Evolutionary conservation across 2,329 filamentous ascomycete species (phyloP).

Genomic region (Domatiomyces globalis): DNA sequence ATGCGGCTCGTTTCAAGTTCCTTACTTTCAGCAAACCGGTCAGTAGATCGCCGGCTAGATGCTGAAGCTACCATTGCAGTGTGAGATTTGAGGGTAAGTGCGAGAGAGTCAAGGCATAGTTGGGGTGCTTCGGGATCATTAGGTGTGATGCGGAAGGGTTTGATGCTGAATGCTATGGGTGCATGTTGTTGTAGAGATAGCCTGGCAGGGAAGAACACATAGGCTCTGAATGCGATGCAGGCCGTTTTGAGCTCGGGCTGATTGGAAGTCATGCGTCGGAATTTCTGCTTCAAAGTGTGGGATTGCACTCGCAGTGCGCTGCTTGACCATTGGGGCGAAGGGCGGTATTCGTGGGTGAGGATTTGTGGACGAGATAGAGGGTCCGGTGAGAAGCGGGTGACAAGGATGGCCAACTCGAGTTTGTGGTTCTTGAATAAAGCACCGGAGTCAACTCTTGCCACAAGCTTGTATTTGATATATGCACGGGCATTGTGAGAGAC

Average conservation of each 20-base stretch:
- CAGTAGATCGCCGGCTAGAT: neutral
- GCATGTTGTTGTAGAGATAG: neutral
- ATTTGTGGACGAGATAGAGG: neutral
- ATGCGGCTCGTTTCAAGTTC: neutral
- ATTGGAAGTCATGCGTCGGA: slow-evolving; percentile 1
- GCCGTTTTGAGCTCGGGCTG: no score
- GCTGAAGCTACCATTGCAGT: neutral
- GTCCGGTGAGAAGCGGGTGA: neutral
- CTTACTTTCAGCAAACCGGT: neutral
- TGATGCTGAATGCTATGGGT: neutral
- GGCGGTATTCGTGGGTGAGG: neutral
- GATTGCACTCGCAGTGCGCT: neutral
- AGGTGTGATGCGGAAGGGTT: neutral
- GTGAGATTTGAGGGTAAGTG: neutral
- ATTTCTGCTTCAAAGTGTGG: slow-evolving; percentile 2
- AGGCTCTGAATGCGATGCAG: no score
- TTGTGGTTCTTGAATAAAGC: slow-evolving; percentile 1
- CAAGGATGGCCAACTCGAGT: neutral
- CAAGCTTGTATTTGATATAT: slow-evolving; percentile 3
- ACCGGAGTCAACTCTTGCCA: neutral
- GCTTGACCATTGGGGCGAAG: neutral
- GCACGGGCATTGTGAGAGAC: neutral
- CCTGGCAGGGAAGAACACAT: neutral
- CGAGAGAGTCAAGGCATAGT: neutral
- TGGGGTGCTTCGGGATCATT: slow-evolving; percentile 1